Base-by-base conservation (phyloP, 495 filamentous ascomycete genomes). In the Cercophora newfieldiana region DNA sequence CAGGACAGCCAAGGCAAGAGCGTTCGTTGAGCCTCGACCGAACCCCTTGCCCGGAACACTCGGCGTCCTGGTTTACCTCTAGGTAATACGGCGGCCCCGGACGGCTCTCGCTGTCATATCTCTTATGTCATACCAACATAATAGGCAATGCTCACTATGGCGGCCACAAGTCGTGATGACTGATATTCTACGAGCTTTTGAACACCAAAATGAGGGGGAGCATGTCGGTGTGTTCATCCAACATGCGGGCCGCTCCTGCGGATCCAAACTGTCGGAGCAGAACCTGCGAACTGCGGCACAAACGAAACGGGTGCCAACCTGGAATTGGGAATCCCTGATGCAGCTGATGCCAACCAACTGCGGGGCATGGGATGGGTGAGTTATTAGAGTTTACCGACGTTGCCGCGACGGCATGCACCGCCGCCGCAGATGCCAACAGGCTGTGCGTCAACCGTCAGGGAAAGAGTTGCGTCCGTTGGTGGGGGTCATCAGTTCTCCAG, bases 291-390 rank as follows among this genome's bases (percentile, higher is more conserved):
- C 5, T 4, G 12, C 30, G 30, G 30, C 4, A 33, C 5, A 33
- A 33, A 4, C 5, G 30, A 59, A 59, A 44, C 57, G 8, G n/a
- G n/a, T 25, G 12, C 14, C 24, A n/a, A 33, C 57, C 58, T n/a
- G n/a, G n/a, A n/a, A 49, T 29, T 29, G 33, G 16, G 19, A 26
- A 26, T 16, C 24, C 19, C 30, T 7, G 14, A 50, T 30, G 59
- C 33, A 61, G 37, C 33, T 37, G 61, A 24, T 31, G 25, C 19
- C 47, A 30, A 19, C 25, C 7, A 22, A n/a, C 61, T 63, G 50
- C 37, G 61, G 49, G 61, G 61, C n/a, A 3, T 33, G 48, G 12
- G 26, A n/a, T 47, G 25, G 61, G 61, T 3, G 21, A 44, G 50
- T 44, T 21, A 7, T 33, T 16, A 50, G 18, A 25, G 24, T 48